Evolutionary conservation across 2,329 filamentous ascomycete species (phyloP).

Genomic region (Sclerotinia sclerotiorum): DNA sequence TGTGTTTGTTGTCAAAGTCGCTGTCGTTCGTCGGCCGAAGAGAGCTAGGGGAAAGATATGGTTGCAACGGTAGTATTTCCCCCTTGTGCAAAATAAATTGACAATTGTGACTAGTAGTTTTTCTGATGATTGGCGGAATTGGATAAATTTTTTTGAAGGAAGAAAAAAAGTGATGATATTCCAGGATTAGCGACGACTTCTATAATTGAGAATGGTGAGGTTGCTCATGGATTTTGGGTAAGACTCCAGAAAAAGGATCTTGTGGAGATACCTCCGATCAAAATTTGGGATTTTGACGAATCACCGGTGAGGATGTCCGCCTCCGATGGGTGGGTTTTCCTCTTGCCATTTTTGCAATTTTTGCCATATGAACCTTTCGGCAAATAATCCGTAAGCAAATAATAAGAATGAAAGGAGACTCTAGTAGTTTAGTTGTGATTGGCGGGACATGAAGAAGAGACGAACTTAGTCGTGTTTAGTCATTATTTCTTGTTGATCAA

Average conservation of each 20-base stretch:
- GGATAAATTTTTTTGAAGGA: not conserved
- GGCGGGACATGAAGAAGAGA: too few relatives aligned
- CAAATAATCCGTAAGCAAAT: not conserved
- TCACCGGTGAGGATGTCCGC: constrained; percentile 2
- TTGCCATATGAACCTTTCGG: not conserved
- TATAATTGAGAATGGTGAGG: not conserved
- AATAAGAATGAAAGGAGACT: too few relatives aligned
- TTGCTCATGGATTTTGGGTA: not conserved
- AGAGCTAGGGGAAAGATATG: not conserved
- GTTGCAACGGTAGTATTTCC: not conserved
- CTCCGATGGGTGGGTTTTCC: not conserved
- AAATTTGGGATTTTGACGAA: constrained; percentile 1
- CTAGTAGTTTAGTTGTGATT: too few relatives aligned
- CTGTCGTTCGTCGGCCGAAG: not conserved
- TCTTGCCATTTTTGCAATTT: not conserved
- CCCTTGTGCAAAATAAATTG: too few relatives aligned
- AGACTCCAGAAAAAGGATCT: not conserved
- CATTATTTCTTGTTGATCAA: too few relatives aligned
- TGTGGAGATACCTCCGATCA: constrained; percentile 12
- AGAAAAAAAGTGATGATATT: not conserved
- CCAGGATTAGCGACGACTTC: not conserved
- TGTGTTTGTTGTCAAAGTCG: not conserved
- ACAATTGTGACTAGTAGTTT: too few relatives aligned
- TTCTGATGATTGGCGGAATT: too few relatives aligned
- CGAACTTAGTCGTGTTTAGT: too few relatives aligned